phyloP scores from a whole-genome alignment of 441 rosid species.

The Breynia disticha region DNA sequence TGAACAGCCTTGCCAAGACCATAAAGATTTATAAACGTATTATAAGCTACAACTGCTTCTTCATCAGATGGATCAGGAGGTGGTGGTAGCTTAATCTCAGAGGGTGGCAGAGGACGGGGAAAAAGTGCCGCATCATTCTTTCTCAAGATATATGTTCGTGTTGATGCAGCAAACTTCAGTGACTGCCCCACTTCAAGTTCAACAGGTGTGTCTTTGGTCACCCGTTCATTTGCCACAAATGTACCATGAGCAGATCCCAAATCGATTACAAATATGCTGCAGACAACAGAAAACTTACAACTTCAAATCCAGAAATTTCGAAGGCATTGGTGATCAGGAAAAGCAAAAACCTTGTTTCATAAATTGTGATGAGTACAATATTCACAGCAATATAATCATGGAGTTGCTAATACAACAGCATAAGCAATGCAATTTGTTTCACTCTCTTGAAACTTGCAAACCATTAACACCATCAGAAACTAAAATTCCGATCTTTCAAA shows the following conservation, averaged over 20 bases:
- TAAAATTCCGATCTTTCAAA: no score
- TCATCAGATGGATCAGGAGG: conserved; percentile 78
- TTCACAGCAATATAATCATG: background rate
- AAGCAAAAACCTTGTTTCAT: background rate
- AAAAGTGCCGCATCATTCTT: conserved; percentile 83
- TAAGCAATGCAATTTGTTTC: background rate
- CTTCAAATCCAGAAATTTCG: conserved; percentile 4
- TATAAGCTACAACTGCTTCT: conserved; percentile 79
- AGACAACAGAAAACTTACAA: conserved; percentile 10
- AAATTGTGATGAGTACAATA: background rate
- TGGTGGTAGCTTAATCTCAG: conserved; percentile 66
- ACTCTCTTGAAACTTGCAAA: no score
- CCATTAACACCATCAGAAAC: background rate
- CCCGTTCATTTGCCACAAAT: conserved; percentile 84
- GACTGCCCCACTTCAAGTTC: conserved; percentile 97
- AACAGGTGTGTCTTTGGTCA: conserved; percentile 65
- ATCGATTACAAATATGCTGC: conserved; percentile 82
- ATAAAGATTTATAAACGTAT: conserved; percentile 78
- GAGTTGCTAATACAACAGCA: background rate
- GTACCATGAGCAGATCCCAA: conserved; percentile 98
- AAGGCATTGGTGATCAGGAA: conserved; percentile 1
- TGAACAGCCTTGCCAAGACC: conserved; percentile 41
- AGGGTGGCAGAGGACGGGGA: conserved; percentile 41
- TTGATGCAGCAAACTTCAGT: conserved; percentile 87
- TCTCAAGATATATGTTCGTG: conserved; percentile 66